Percentiles rank a stretch among this genome's conserved stretches.
phyloP scores from a whole-genome alignment of 2,329 filamentous ascomycete species.

The Epichloe amarillans region DNA sequence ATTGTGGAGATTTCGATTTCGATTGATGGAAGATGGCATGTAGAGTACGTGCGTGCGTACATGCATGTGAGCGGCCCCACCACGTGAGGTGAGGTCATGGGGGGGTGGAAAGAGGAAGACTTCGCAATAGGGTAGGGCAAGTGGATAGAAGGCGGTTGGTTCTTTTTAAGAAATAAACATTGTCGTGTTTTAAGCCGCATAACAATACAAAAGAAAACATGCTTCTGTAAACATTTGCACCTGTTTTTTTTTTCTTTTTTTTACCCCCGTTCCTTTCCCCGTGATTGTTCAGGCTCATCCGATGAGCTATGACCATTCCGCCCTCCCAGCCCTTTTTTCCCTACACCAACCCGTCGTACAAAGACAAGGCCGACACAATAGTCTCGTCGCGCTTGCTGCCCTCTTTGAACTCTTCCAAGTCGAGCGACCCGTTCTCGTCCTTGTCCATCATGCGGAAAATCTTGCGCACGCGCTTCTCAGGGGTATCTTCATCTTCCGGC shows the following conservation, averaged over 20 bases:
- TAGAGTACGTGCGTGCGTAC: too few relatives aligned
- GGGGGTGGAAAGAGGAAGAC: too few relatives aligned
- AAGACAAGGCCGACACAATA: conserved; percentile 88
- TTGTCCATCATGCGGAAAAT: conserved; percentile 99
- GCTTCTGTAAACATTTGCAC: neutral
- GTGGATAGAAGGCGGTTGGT: too few relatives aligned
- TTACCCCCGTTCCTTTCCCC: neutral
- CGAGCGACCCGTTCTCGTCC: conserved; percentile 93
- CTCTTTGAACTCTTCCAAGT: conserved; percentile 98
- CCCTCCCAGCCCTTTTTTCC: neutral
- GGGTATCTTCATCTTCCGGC: conserved; percentile 95
- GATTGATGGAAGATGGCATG: too few relatives aligned
- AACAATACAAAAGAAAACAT: conserved; percentile 4
- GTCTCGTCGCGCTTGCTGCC: conserved; percentile 98
- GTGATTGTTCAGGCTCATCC: neutral
- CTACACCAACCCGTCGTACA: conserved; percentile 90
- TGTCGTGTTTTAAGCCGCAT: neutral
- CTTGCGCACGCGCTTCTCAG: conserved; percentile 94
- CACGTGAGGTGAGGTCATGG: too few relatives aligned
- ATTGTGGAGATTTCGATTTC: too few relatives aligned
- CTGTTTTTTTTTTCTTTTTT: too few relatives aligned
- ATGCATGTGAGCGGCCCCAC: too few relatives aligned
- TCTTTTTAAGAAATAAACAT: too few relatives aligned
- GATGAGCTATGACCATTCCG: neutral
- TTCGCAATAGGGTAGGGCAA: neutral